Evolutionary conservation across 2,329 filamentous ascomycete genomes (phyloP).

Genomic region (Pseudogymnoascus sp.): DNA sequence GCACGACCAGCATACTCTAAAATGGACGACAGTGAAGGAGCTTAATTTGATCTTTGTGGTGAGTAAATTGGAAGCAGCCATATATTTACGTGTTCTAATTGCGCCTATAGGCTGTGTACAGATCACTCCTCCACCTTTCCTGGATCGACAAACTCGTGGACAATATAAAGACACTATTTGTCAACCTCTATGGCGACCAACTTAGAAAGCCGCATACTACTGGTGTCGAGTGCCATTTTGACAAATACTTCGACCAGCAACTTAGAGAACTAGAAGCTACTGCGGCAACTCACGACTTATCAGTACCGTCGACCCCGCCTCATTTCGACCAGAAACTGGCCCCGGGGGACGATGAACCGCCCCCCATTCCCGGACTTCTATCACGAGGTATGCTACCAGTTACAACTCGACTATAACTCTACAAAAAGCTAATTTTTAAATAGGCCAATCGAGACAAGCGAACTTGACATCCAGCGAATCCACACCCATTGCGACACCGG

Average conservation of each 20-base stretch:
- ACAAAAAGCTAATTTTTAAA: constrained; percentile 8
- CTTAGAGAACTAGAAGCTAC: constrained; percentile 67
- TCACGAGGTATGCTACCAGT: constrained; percentile 19
- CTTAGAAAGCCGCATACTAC: constrained; percentile 73
- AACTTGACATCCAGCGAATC: constrained; percentile 40
- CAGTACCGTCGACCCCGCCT: constrained; percentile 20
- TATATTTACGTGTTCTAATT: neutral
- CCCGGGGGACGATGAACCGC: constrained; percentile 37
- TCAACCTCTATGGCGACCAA: constrained; percentile 82
- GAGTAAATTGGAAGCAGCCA: constrained; percentile 27
- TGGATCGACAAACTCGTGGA: constrained; percentile 97
- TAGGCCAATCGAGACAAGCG: constrained; percentile 23
- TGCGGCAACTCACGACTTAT: constrained; percentile 28
- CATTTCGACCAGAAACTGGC: constrained; percentile 19
- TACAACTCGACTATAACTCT: neutral
- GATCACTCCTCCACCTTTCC: constrained; percentile 85
- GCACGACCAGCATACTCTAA: constrained; percentile 87
- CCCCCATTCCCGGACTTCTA: constrained; percentile 33
- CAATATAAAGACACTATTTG: constrained; percentile 86
- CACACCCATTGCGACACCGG: constrained; percentile 61
- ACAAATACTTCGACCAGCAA: constrained; percentile 91
- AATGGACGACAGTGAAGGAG: constrained; percentile 90
- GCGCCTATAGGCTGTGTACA: constrained; percentile 72
- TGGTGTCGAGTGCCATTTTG: constrained; percentile 74
- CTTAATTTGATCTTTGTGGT: constrained; percentile 93